Base-by-base conservation (phyloP, 768 basidiomycete genomes). In the Mycena leptocephala region DNA sequence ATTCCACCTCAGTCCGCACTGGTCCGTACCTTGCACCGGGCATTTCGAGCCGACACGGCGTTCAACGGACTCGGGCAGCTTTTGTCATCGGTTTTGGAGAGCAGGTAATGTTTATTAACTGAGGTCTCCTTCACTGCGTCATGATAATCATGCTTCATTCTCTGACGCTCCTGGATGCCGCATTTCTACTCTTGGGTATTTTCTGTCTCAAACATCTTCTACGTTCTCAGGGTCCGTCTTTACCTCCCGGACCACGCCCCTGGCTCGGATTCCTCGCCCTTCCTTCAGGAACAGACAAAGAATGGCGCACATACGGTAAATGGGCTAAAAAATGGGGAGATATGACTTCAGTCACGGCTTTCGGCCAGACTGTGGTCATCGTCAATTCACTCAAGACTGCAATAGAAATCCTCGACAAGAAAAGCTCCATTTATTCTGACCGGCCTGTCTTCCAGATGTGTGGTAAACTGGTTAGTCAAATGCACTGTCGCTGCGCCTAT, bases 351-450 rank as follows among this genome's bases (percentile, higher is more conserved):
- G 72, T 70, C 0, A 81, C 82, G 48, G 74, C 85, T 10, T 79
- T 87, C 13, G 86, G 80, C 10, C 86, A 88, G 62, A 84, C 83
- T 61, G 81, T 87, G 22, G 26, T 88, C 18, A n/a, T 87, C 35
- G 35, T 87, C 39, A 87, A 87, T 72, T 81, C 76, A 1, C 71
- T 63, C 35, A 75, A 80, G 22, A 46, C 79, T 14, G 85, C 86
- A 8, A 72, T 80, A 32, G 85, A 88, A 35, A 81, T 88, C 80
- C 81, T 88, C 48, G 86, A 89, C 43, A 87, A 87, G 79, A 87
- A 87, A 74, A 86, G 87, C 37, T 77, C 83, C 48, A 79, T 82
- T 35, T 88, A 89, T 74, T 89, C 88, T 26, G 88, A 88, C 78
- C 84, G 87, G 30, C 87, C 87, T 0, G 58, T 71, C 5, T 73